A percentile compares a stretch with the other conserved stretches of the same genome.
Conservation (phyloP, 805 yeast species). For the Cyberlindnera japonica region DNA sequence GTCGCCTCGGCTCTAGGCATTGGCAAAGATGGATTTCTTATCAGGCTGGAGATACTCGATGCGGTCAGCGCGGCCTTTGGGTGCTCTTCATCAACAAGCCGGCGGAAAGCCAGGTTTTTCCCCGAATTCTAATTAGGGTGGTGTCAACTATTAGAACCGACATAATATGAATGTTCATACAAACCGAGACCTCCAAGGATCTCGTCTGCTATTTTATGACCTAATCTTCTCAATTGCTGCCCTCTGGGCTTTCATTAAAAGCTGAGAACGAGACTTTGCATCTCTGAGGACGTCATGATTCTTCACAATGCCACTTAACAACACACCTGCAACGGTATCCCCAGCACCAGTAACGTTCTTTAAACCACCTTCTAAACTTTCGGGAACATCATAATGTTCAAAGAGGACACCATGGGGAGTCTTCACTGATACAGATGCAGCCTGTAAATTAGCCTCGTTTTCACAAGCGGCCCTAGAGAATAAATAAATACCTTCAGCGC, state of each 20-base stretch:
- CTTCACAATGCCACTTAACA: slow-evolving; percentile 31
- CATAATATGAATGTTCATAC: no score
- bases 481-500: slow-evolving; percentile 55
- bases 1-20: no score
- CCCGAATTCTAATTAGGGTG: no score
- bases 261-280: slow-evolving; percentile 5
- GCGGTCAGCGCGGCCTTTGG: slow-evolving; percentile 2
- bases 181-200: no score
- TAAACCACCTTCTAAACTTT: slow-evolving; percentile 35
- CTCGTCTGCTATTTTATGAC: slow-evolving; percentile 1
- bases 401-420: slow-evolving; percentile 44
- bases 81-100: not conserved
- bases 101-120: not conserved
- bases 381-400: slow-evolving; percentile 53
- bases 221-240: slow-evolving; percentile 28
- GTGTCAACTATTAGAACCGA: no score
- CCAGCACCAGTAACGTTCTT: slow-evolving; percentile 87
- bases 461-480: slow-evolving; percentile 31
- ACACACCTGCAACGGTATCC: slow-evolving; percentile 69
- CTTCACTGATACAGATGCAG: slow-evolving; percentile 14
- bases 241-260: slow-evolving; percentile 17
- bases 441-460: not conserved
- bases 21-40: no score
- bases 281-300: slow-evolving; percentile 7
- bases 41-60: slow-evolving; percentile 7